A percentile compares a stretch with the other conserved stretches of the same genome.
These are phyloP conservation scores for Didymella arachidicola DNA, from an alignment of 2,329 filamentous ascomycete species.

Conservation along the genomic window DNA sequence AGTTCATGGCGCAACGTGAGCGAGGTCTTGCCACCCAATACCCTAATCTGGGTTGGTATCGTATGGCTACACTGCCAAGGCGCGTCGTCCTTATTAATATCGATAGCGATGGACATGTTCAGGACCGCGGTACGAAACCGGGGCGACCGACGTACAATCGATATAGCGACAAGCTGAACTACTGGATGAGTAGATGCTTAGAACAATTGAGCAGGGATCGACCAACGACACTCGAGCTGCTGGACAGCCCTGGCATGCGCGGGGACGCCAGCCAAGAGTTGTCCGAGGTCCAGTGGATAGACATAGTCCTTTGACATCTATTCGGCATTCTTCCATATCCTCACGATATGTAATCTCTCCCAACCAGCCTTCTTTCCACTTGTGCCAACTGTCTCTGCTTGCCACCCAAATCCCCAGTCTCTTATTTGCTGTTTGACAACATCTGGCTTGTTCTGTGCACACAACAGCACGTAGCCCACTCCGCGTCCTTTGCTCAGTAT, in stretches of 20 bases:
- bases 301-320: slow-evolving; percentile 31
- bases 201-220: slow-evolving; percentile 17
- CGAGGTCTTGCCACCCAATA: too few relatives aligned
- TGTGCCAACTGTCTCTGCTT: slow-evolving; percentile 76
- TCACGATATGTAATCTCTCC: slow-evolving; percentile 90
- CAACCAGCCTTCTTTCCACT: slow-evolving; percentile 91
- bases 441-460: slow-evolving; percentile 86
- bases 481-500: slow-evolving; percentile 70
- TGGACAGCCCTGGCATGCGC: slow-evolving; percentile 22
- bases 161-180: slow-evolving; percentile 38
- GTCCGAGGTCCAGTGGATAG: slow-evolving; percentile 24
- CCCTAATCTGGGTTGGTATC: slow-evolving; percentile 19
- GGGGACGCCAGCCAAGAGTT: slow-evolving; percentile 24
- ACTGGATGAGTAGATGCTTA: slow-evolving; percentile 37
- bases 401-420: slow-evolving; percentile 70
- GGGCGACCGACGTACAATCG: slow-evolving; percentile 7
- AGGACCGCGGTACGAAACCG: neutral
- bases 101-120: slow-evolving; percentile 23
- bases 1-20: slow-evolving; percentile 3
- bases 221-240: slow-evolving; percentile 19
- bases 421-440: slow-evolving; percentile 71
- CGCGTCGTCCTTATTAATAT: slow-evolving; percentile 35
- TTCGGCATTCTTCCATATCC: slow-evolving; percentile 71
- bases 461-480: slow-evolving; percentile 88
- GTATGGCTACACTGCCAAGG: slow-evolving; percentile 30